Conservation (phyloP, 1,284 basidiomycete genomes). For the Rhizoctonia solani region DNA sequence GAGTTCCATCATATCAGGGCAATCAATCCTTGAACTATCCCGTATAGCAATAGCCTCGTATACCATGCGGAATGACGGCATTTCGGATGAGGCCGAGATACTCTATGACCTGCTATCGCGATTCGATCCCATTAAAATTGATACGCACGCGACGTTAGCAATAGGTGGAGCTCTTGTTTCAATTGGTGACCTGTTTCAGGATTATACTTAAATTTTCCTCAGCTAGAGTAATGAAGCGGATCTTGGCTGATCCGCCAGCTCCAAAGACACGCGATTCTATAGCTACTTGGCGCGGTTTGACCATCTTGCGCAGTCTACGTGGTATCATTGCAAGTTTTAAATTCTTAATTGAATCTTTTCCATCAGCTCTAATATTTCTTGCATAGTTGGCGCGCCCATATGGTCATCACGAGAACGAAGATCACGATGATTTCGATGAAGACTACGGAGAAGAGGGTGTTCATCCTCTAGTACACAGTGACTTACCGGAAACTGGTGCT, state of each 20-base stretch:
- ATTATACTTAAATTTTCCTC: not conserved
- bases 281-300: not conserved
- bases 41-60: not conserved
- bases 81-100: not conserved
- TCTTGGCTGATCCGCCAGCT: too few species aligned
- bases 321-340: too few species aligned
- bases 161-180: not conserved
- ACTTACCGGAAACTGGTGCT: too few species aligned
- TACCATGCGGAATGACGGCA: not conserved
- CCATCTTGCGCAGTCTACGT: too few species aligned
- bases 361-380: too few species aligned
- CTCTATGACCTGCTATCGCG: not conserved
- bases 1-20: not conserved
- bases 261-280: not conserved
- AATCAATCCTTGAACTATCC: not conserved
- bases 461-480: too few species aligned
- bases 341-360: too few species aligned
- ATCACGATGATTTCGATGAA: too few species aligned
- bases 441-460: too few species aligned
- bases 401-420: too few species aligned
- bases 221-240: not conserved
- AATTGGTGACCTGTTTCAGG: not conserved
- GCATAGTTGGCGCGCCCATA: too few species aligned
- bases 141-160: not conserved
- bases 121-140: not conserved